Conservation (phyloP, 192 early-diverging fungal genomes). For the Mortierella hygrophila region DNA sequence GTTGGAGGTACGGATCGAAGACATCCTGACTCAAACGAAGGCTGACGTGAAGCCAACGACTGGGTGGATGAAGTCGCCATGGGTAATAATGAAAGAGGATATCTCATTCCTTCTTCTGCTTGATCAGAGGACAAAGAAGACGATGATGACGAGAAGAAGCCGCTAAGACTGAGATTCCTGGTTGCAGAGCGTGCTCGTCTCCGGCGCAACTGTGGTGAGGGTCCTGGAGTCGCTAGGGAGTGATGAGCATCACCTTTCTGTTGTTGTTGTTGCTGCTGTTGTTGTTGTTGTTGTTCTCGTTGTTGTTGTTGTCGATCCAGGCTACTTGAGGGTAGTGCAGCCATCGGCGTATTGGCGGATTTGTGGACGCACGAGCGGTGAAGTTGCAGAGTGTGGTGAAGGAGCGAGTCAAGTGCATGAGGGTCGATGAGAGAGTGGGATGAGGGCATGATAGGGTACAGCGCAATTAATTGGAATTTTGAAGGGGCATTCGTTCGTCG, state of each 20-base stretch:
- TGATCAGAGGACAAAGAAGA: conserved; percentile 8
- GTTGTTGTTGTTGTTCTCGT: neutral
- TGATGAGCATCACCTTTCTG: neutral
- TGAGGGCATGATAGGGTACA: neutral
- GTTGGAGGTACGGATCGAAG: neutral
- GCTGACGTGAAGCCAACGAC: neutral
- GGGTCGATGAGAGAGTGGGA: conserved; percentile 18
- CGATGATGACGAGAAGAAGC: conserved; percentile 1
- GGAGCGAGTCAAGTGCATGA: conserved; percentile 28
- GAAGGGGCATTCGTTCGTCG: neutral
- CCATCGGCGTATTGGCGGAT: neutral
- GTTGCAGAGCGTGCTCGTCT: neutral
- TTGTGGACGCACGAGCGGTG: neutral
- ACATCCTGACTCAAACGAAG: neutral
- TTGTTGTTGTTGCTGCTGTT: neutral
- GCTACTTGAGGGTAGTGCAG: neutral
- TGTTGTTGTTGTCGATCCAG: neutral
- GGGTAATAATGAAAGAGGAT: conserved; percentile 7
- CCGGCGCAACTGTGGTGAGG: neutral
- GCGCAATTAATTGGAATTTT: neutral
- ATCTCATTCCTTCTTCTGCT: conserved; percentile 9
- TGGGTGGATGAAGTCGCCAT: conserved; percentile 14
- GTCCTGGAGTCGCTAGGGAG: neutral
- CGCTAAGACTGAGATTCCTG: neutral
- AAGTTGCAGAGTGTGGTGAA: conserved; percentile 21